phyloP scores from a whole-genome alignment of 768 basidiomycete genomes.

The Albatrellus ellisii region DNA sequence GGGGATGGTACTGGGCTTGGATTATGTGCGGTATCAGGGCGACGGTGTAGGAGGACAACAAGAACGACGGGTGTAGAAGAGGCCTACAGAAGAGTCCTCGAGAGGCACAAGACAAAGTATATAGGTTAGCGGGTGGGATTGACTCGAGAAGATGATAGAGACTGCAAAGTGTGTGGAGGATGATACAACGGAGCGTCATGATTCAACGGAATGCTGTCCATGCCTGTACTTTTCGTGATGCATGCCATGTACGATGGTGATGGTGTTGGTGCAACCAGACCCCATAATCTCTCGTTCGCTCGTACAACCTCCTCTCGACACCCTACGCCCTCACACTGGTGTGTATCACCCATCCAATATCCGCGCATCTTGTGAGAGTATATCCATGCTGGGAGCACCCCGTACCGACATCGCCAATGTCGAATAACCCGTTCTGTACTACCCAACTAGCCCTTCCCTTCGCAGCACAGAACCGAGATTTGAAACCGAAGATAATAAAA shows the following conservation, averaged over 20 bases:
- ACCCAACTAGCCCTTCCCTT: too few relatives aligned
- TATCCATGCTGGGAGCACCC: background rate
- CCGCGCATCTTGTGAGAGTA: background rate
- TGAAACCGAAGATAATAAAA: slow-evolving; percentile 5
- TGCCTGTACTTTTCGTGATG: background rate
- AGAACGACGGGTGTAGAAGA: background rate
- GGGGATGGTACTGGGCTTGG: too few relatives aligned
- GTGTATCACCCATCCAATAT: background rate
- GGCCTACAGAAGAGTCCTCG: background rate
- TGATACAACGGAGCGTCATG: background rate
- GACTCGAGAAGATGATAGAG: background rate
- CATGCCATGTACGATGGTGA: background rate
- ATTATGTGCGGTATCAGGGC: background rate
- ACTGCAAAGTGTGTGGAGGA: background rate
- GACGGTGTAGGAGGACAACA: background rate
- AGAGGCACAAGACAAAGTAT: background rate
- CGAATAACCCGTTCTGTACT: too few relatives aligned
- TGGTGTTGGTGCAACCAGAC: too few relatives aligned
- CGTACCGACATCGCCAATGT: too few relatives aligned
- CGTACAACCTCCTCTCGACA: background rate
- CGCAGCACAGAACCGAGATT: background rate
- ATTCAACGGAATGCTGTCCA: too few relatives aligned
- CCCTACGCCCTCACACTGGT: background rate
- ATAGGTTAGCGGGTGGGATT: background rate
- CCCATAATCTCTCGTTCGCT: background rate